These are phyloP conservation scores for Phaeosphaeriaceae sp. DNA, from an alignment of 2,329 filamentous ascomycete genomes.

Conservation along the genomic window DNA sequence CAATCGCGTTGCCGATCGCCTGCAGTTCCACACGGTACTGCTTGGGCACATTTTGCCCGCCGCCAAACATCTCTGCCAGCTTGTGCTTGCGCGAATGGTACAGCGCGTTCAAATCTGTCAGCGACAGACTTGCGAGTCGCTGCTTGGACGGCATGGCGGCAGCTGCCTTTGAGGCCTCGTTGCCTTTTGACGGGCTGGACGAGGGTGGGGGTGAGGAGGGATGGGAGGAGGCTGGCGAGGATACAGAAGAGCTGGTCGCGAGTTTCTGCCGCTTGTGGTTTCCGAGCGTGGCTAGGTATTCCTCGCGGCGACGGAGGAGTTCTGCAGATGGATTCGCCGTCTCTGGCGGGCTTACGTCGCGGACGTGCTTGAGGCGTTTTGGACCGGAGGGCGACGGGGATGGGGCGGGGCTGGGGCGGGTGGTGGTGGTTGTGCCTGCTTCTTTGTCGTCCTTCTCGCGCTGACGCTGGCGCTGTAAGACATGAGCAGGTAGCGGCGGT, in stretches of 20 bases:
- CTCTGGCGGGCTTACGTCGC: not conserved
- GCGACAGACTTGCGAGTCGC: not conserved
- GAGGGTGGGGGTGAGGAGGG: not conserved
- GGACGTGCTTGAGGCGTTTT: not conserved
- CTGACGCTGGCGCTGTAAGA: too few relatives aligned
- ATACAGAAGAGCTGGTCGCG: too few relatives aligned
- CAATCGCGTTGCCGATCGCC: not conserved
- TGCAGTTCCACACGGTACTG: constrained; percentile 5
- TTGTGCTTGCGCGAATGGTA: not conserved
- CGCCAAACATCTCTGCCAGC: not conserved
- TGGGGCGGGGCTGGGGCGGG: too few relatives aligned
- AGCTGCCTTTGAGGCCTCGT: not conserved
- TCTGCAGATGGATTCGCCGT: not conserved
- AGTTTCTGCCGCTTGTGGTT: too few relatives aligned
- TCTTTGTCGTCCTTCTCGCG: too few relatives aligned
- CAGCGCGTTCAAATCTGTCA: not conserved
- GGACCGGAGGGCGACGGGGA: not conserved
- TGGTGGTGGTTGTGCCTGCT: too few relatives aligned
- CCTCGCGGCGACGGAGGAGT: not conserved
- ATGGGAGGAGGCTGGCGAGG: not conserved
- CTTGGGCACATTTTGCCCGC: not conserved
- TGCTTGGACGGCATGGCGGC: not conserved
- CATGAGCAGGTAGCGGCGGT: too few relatives aligned
- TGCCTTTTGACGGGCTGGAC: not conserved
- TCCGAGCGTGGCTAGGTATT: not conserved